Conservation (phyloP, 2,329 filamentous ascomycete species). For the Ustulina deusta region DNA sequence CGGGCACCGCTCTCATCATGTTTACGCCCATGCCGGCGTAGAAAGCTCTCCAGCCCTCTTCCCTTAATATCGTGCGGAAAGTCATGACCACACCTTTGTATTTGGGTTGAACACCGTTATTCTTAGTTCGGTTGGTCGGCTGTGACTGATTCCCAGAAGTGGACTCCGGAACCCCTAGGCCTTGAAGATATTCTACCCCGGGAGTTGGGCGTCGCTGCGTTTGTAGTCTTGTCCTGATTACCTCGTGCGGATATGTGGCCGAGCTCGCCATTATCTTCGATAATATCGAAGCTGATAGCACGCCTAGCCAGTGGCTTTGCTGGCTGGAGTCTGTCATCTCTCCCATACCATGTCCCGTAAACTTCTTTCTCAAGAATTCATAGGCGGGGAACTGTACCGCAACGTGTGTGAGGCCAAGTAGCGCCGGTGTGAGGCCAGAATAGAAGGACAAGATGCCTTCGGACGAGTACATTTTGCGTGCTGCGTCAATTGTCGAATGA, state of each 20-base stretch:
- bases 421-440: constrained; percentile 89
- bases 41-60: constrained; percentile 96
- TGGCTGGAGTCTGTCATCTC: constrained; percentile 68
- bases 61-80: constrained; percentile 83
- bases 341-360: constrained; percentile 92
- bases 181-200: constrained; percentile 64
- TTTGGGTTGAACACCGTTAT: constrained; percentile 51
- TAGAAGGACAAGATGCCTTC: constrained; percentile 95
- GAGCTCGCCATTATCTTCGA: constrained; percentile 96
- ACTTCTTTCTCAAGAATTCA: constrained; percentile 89
- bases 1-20: constrained; percentile 94
- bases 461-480: constrained; percentile 92
- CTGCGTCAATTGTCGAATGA: constrained; percentile 87
- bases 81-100: constrained; percentile 87
- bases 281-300: constrained; percentile 87
- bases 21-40: constrained; percentile 98
- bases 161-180: constrained; percentile 59
- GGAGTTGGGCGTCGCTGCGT: constrained; percentile 84
- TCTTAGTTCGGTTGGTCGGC: constrained; percentile 42
- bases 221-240: constrained; percentile 91
- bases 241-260: constrained; percentile 96
- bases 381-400: constrained; percentile 98
- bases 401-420: constrained; percentile 92
- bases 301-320: constrained; percentile 82
- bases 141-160: constrained; percentile 61